A percentile compares a stretch with the other conserved stretches of the same genome.
phyloP scores from a whole-genome alignment of 2,329 filamentous ascomycete genomes.

The Rutstroemia sp. region DNA sequence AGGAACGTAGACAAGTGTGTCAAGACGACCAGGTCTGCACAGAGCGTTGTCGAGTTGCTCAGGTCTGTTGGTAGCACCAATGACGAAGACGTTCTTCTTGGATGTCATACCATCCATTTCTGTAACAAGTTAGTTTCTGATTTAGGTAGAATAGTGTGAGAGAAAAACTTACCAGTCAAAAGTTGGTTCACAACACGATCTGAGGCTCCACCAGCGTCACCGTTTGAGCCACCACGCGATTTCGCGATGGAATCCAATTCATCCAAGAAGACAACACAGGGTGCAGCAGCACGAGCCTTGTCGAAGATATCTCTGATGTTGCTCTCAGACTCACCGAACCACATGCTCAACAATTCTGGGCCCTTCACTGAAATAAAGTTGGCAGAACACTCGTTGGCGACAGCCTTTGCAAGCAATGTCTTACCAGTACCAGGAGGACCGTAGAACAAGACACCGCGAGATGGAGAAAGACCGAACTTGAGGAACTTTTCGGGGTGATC shows the following conservation, averaged over 20 bases:
- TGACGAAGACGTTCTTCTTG: slow-evolving; percentile 99
- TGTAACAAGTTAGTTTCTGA: slow-evolving; percentile 39
- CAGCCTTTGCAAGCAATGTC: slow-evolving; percentile 97
- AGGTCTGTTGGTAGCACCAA: slow-evolving; percentile 95
- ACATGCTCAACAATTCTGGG: slow-evolving; percentile 97
- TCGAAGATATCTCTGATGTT: slow-evolving; percentile 99
- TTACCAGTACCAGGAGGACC: slow-evolving; percentile 99
- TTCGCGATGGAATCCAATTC: slow-evolving; percentile 99
- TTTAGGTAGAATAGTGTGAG: neutral
- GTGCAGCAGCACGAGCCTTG: slow-evolving; percentile 95
- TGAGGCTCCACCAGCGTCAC: slow-evolving; percentile 94
- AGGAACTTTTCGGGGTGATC: slow-evolving; percentile 99
- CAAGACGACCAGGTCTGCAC: slow-evolving; percentile 96
- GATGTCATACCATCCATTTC: slow-evolving; percentile 99
- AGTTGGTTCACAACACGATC: slow-evolving; percentile 99
- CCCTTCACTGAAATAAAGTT: slow-evolving; percentile 99
- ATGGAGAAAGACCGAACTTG: slow-evolving; percentile 98
- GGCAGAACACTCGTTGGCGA: slow-evolving; percentile 97
- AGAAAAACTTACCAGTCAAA: slow-evolving; percentile 65
- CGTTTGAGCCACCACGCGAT: slow-evolving; percentile 92
- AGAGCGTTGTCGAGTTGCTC: slow-evolving; percentile 98
- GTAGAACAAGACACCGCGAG: slow-evolving; percentile 97
- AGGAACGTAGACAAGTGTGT: slow-evolving; percentile 97
- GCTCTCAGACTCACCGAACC: slow-evolving; percentile 99
- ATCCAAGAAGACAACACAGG: slow-evolving; percentile 97